Evolutionary conservation across 1,284 basidiomycete species (phyloP).

Genomic region (Rhodotorula sp.): DNA sequence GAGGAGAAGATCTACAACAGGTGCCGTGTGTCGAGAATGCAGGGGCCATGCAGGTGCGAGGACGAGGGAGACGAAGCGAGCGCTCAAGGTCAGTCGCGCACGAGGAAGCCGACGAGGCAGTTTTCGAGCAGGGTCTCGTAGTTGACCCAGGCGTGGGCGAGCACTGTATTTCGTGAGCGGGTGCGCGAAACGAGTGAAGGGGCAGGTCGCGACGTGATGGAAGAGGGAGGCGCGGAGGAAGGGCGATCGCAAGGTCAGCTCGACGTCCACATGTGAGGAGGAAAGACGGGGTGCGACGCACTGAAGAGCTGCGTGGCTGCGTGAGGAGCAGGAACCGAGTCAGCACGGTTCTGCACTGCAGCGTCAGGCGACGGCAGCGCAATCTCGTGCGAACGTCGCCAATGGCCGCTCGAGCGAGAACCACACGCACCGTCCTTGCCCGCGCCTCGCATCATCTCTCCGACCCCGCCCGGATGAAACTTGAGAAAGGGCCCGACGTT

Average conservation of each 20-base stretch:
- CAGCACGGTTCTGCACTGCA: background rate
- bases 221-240: background rate
- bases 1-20: background rate
- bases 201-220: no score
- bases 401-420: background rate
- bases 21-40: background rate
- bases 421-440: constrained; percentile 66
- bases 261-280: background rate
- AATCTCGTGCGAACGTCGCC: no score
- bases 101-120: constrained; percentile 84
- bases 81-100: constrained; percentile 47
- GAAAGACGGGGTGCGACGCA: constrained; percentile 51
- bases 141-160: constrained; percentile 85
- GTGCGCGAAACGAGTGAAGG: background rate
- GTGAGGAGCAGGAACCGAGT: no score
- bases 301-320: constrained; percentile 70
- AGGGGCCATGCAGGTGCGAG: background rate
- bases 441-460: constrained; percentile 92
- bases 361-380: background rate
- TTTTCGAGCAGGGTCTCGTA: constrained; percentile 88
- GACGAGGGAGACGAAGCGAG: no score
- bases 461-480: constrained; percentile 92
- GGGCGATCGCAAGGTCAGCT: background rate
- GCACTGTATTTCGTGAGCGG: constrained; percentile 48
- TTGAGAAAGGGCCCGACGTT: constrained; percentile 90